Base-by-base conservation (phyloP, 768 basidiomycete genomes). In the Agrocybe praecox region DNA sequence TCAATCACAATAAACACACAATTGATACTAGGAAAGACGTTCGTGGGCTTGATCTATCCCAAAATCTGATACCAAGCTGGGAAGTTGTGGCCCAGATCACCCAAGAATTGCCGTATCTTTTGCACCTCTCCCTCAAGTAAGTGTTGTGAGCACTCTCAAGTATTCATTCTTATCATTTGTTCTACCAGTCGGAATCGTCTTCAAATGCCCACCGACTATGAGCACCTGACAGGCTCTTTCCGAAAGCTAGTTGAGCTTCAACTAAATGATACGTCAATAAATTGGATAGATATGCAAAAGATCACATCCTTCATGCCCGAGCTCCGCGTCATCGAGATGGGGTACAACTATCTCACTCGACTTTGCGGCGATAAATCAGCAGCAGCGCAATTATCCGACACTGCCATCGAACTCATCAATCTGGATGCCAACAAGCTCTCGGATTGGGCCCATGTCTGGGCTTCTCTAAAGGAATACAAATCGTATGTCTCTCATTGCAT, bases 11-110 rank as follows among this genome's bases (percentile, higher is more conserved):
- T 45, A 50, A 26, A 57, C 23, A 29, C 5, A 49, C 43, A 29
- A 40, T 54, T 60, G 56, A 55, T 34, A 26, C 45, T 45, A 36
- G 48, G 48, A 48, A 59, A 96, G 93, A 83, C 65, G 78, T 95
- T 44, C 83, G 82, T n/a, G 87, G 85, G 9, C 76, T 98, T 34
- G 90, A 97, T 74, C 75, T 98, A 34, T 93, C 94, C 15, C 75
- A 77, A 44, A 95, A 80, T 70, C 79, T 97, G 17, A 63, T 97
- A 29, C 69, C 86, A 4, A 77, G 70, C 55, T 97, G 95, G 96
- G 76, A 85, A 26, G 71, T 76, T 2, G 75, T 96, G 17, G 84
- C 87, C 10, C 65, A 69, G 21, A 92, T 98, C 57, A 71, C 81
- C 11, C 64, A 65, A 11, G 86, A 88, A 63, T 74, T 98, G 2